Evolutionary conservation across 208 protist species (phyloP).

Genomic region (Leishmania major): DNA sequence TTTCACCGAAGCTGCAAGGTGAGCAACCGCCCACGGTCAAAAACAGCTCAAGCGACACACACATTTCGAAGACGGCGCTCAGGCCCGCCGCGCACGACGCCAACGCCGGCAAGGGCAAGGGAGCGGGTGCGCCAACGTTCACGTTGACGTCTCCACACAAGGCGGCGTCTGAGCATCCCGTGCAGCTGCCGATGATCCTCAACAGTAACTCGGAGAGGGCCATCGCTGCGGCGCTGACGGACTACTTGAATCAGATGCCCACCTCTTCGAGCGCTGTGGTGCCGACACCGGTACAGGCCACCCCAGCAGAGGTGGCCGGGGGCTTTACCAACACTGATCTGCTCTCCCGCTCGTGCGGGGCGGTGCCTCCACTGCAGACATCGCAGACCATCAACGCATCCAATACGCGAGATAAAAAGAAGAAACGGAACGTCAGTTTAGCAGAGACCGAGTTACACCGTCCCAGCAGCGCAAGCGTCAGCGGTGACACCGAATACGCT

Average conservation of each 20-base stretch:
- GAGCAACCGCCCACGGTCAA: not conserved
- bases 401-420: not conserved
- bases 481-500: not conserved
- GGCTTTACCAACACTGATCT: not conserved
- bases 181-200: conserved; percentile 31
- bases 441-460: not conserved
- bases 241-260: not conserved
- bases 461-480: not conserved
- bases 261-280: not conserved
- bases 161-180: not conserved
- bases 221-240: not conserved
- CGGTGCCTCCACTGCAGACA: not conserved
- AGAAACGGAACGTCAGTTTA: not conserved
- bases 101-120: not conserved
- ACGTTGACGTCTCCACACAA: not conserved
- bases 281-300: not conserved
- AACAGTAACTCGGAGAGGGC: conserved; percentile 2
- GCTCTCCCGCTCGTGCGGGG: not conserved
- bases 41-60: not conserved
- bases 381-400: not conserved
- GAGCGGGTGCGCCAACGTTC: not conserved
- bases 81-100: not conserved
- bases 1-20: not conserved
- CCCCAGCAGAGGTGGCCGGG: conserved; percentile 1
- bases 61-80: not conserved